These are phyloP conservation scores for Aspergillus spinulosporus DNA, from an alignment of 2,329 filamentous ascomycete species.

Conservation along the genomic window DNA sequence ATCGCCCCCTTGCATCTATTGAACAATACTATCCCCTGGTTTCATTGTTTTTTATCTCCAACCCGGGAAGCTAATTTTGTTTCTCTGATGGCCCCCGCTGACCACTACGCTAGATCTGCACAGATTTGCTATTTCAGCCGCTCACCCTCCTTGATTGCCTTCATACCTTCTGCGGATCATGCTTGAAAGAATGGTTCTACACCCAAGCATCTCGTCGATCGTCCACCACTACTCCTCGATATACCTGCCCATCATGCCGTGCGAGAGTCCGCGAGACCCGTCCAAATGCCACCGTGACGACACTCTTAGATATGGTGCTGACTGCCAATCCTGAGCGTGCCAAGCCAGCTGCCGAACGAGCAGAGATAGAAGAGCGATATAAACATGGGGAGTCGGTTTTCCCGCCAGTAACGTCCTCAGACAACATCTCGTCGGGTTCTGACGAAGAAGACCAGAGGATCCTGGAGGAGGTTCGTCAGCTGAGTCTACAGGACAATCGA, in stretches of 20 bases:
- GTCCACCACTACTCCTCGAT: conserved; percentile 55
- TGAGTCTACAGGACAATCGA: conserved; percentile 63
- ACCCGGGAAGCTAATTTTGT: neutral
- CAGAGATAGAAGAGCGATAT: conserved; percentile 73
- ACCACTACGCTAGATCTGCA: conserved; percentile 72
- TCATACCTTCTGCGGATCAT: conserved; percentile 94
- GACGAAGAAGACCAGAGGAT: conserved; percentile 68
- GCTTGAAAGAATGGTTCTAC: conserved; percentile 92
- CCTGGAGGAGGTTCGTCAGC: conserved; percentile 68
- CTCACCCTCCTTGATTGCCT: conserved; percentile 89
- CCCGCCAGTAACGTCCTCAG: conserved; percentile 54
- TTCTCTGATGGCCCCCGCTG: neutral
- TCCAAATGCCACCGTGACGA: conserved; percentile 87
- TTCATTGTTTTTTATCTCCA: neutral
- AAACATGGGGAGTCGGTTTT: conserved; percentile 79
- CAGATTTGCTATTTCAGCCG: conserved; percentile 88
- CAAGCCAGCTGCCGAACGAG: conserved; percentile 70
- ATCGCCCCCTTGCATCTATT: conserved; percentile 8
- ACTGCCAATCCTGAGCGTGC: conserved; percentile 74
- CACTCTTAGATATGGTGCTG: conserved; percentile 84
- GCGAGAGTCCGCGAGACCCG: conserved; percentile 80
- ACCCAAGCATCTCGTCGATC: conserved; percentile 65
- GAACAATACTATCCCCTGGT: neutral
- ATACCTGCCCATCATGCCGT: conserved; percentile 92
- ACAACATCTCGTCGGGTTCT: conserved; percentile 35